Percentiles rank a stretch among this genome's conserved stretches.
These are phyloP conservation scores for Rutstroemia sp. DNA, from an alignment of 2,329 filamentous ascomycete genomes.

Conservation along the genomic window DNA sequence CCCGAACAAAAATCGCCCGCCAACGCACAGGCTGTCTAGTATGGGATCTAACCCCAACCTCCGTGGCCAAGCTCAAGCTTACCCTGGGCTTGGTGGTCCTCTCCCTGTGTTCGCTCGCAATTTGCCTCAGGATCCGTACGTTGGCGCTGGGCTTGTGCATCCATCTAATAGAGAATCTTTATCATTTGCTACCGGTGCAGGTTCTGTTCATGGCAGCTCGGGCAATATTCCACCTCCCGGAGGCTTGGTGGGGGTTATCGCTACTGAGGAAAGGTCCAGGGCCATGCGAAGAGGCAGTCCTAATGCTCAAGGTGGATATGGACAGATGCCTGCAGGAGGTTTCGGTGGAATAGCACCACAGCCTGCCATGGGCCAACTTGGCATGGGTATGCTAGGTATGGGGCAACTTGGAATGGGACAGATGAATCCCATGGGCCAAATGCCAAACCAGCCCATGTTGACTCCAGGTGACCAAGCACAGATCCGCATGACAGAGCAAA, in stretches of 20 bases:
- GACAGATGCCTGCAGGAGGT: constrained; percentile 27
- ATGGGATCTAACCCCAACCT: constrained; percentile 68
- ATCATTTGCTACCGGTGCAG: constrained; percentile 54
- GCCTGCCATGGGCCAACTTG: background rate
- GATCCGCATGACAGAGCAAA: constrained; percentile 73
- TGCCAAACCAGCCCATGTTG: constrained; percentile 21
- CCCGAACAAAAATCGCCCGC: constrained; percentile 68
- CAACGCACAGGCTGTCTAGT: constrained; percentile 43
- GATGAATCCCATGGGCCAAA: constrained; percentile 26
- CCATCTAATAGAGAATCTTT: constrained; percentile 67
- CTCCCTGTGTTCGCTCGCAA: constrained; percentile 78
- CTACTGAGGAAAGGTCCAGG: constrained; percentile 71
- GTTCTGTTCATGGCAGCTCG: constrained; percentile 33
- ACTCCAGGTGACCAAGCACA: constrained; percentile 65
- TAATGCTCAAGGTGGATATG: constrained; percentile 48
- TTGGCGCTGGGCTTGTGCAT: constrained; percentile 69
- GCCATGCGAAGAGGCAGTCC: constrained; percentile 75
- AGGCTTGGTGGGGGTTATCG: constrained; percentile 82
- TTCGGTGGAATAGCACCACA: constrained; percentile 26
- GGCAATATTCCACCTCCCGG: constrained; percentile 50
- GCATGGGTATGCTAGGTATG: constrained; percentile 16
- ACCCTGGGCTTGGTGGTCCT: constrained; percentile 40
- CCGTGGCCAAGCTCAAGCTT: constrained; percentile 46
- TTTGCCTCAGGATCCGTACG: constrained; percentile 78
- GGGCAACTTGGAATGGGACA: constrained; percentile 27